These are phyloP conservation scores for Rhodotorula sp. DNA, from an alignment of 1,284 basidiomycete species.

Conservation along the genomic window DNA sequence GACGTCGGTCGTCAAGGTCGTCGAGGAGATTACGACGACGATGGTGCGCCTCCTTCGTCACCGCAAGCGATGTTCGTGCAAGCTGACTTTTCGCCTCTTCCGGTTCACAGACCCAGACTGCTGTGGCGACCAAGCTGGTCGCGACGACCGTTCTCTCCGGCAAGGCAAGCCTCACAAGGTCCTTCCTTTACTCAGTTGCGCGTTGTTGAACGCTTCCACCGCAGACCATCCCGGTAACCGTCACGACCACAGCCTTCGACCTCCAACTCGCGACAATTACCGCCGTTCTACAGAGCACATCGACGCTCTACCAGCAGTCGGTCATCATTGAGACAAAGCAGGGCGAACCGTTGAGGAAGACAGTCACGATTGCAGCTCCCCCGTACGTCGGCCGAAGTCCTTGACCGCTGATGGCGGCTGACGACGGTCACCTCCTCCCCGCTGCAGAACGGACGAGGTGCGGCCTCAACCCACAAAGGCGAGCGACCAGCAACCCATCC, in stretches of 20 bases:
- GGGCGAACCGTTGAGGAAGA: slow-evolving; percentile 5
- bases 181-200: rapidly evolving
- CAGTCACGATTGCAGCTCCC: slow-evolving; percentile 10
- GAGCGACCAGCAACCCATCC: not conserved
- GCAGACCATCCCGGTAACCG: slow-evolving; percentile 11
- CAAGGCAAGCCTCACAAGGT: not conserved
- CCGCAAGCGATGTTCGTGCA: no score
- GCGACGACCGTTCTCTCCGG: slow-evolving; percentile 8
- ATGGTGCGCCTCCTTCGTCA: slow-evolving; percentile 2
- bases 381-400: no score
- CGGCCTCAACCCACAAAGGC: not conserved
- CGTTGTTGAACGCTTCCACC: no score
- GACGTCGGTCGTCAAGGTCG: not conserved
- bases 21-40: not conserved
- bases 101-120: slow-evolving; percentile 16
- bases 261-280: slow-evolving; percentile 8
- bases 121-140: slow-evolving; percentile 15
- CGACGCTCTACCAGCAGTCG: slow-evolving; percentile 12
- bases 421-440: no score
- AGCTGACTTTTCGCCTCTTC: no score
- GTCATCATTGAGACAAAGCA: slow-evolving; percentile 19
- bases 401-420: no score
- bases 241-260: slow-evolving; percentile 14
- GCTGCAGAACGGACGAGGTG: not conserved
- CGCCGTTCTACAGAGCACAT: not conserved